Percentiles rank a stretch among this genome's conserved stretches.
These are phyloP conservation scores for Speleostelium caveatum DNA, from an alignment of 78 protist species.

Conservation along the genomic window DNA sequence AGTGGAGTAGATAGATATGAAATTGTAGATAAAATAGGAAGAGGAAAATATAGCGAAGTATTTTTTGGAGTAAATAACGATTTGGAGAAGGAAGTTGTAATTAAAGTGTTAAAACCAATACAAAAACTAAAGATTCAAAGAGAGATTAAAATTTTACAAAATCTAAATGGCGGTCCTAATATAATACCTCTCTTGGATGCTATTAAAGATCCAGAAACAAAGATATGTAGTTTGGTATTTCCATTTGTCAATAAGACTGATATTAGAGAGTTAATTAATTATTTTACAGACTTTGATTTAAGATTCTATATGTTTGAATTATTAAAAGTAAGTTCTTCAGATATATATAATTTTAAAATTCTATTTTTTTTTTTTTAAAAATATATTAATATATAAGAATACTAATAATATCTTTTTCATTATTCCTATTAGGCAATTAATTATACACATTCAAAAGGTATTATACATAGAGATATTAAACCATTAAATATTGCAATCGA, in stretches of 20 bases:
- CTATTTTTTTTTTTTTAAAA: background rate
- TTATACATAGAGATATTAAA: constrained; percentile 95
- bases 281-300: constrained; percentile 92
- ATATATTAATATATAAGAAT: background rate
- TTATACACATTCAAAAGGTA: constrained; percentile 89
- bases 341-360: no score
- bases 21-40: constrained; percentile 96
- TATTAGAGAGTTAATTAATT: constrained; percentile 94
- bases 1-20: constrained; percentile 93
- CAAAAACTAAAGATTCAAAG: constrained; percentile 96
- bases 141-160: constrained; percentile 94
- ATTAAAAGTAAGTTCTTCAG: constrained; percentile 82
- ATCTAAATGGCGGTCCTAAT: constrained; percentile 97
- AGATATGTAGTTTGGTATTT: constrained; percentile 94
- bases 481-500: constrained; percentile 98
- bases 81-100: constrained; percentile 72
- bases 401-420: background rate
- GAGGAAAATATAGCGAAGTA: constrained; percentile 99
- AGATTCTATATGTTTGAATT: constrained; percentile 98
- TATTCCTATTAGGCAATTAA: constrained; percentile 52
- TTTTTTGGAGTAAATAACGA: constrained; percentile 94
- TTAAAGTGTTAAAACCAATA: constrained; percentile 93
- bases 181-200: constrained; percentile 96
- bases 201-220: constrained; percentile 95
- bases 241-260: constrained; percentile 97